Evolutionary conservation across 768 basidiomycete species (phyloP), one percentile per base, ranked within the genome.

Genomic region (Termitomyces sp.): DNA sequence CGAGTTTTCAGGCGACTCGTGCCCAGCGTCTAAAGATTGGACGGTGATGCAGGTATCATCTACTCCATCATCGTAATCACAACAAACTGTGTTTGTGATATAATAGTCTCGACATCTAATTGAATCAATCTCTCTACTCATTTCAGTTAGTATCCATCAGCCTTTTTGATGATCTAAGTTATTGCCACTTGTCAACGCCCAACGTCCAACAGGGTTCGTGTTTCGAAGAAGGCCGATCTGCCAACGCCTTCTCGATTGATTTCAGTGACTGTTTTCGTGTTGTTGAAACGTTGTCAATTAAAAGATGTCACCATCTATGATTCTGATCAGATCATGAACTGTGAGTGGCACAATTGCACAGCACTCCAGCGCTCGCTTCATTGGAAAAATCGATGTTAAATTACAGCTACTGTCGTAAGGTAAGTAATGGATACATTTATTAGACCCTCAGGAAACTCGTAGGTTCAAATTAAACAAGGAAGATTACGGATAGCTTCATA

Each of bases 1-100:
- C 48, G 33, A 42, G 39, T 44, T 61, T 18, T 24, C 51, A 83
- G 81, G 74, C 77, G 54, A 84, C 81, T 45, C 79, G 79, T 34
- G 64, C 75, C 13, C 51, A 65, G 41, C 68, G 73, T 36, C 56
- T 75, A 54, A 75, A 72, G 69, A 62, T 71, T 34, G 70, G 71
- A 61, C 68, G 67, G 63, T 75, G 51, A 65, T 42, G 37, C 53
- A 37, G 57, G 42, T 41, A 13, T 52, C 51, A 51, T 33, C 48
- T 55, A 46, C 31, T 37, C 31, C n/a, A 49, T 55, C 24, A 22
- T 46, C 51, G 48, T 51, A 55, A 33, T 44, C 28, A 42, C 51
- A 22, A 48, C 56, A 50, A 41, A 60, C 41, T 51, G 51, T 52
- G 51, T 56, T 44, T 58, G 48, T 61, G 56, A 49, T 54, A 59